Evolutionary conservation across 305 asterid genomes (phyloP), one percentile per base, ranked within the genome.

Genomic region (Solanum hybrid): DNA sequence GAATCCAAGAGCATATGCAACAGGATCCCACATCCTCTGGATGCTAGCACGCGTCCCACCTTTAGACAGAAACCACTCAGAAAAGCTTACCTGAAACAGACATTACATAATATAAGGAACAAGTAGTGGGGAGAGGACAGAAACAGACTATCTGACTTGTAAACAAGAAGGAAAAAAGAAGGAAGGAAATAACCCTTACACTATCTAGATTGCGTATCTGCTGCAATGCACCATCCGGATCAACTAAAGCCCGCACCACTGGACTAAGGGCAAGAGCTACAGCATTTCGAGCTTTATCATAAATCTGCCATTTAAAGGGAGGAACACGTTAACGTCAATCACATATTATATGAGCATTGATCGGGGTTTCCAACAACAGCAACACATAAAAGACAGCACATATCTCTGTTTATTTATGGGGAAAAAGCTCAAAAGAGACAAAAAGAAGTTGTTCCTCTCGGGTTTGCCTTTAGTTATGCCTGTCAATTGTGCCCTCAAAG

Each of bases 21-120:
- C 99, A 90, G 99, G 98, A 90, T 98, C 99, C 99, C 99, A 98
- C 98, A 98, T 96, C 92, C 97, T 96, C 94, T 95, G 99, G 89
- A 98, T 96, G 89, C 99, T 98, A 92, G 87, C 80, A 27, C 98
- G 98, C 20, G 99, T 96, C 37, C 99, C 99, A 10, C 99, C 99
- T 95, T 93, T 97, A 89, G 99, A 96, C 91, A 98, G 90, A 95
- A 98, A 98, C 99, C 99, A 98, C 38, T 96, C 95, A 5, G 99
- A 96, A 94, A 96, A 98, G 97, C 99, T 96, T 86, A 96, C 87
- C 99, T 98, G 97, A 56, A 86, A 87, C 20, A 38, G 71, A 76
- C 26, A 72, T 26, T 73, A 56, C 24, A 85, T 13, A 88, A 13
- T 79, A 11, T 37, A 34, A 69, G 73, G 36, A 82, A 32, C 71